These are phyloP conservation scores for Mallotus repandus DNA, from an alignment of 441 rosid genomes.

Conservation along the genomic window DNA sequence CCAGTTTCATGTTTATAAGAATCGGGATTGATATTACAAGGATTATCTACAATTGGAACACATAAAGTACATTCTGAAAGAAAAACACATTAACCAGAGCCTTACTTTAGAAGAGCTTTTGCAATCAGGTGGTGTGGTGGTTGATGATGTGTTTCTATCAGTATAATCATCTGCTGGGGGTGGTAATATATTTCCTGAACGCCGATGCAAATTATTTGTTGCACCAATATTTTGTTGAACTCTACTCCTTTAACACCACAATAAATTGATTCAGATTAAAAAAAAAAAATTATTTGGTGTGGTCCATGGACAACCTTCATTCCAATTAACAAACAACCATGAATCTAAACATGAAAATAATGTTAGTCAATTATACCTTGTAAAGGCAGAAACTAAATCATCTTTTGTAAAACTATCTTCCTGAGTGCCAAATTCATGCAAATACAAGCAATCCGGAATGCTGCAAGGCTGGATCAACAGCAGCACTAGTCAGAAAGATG, in stretches of 20 bases:
- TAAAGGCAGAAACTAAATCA: slow-evolving; percentile 71
- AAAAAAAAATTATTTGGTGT: neutral
- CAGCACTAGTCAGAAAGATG: slow-evolving; percentile 16
- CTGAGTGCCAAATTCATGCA: slow-evolving; percentile 83
- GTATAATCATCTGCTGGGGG: slow-evolving; percentile 51
- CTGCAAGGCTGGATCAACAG: slow-evolving; percentile 60
- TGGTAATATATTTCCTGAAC: slow-evolving; percentile 55
- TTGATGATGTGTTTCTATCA: slow-evolving; percentile 31
- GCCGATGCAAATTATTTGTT: slow-evolving; percentile 45
- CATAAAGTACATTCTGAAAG: neutral
- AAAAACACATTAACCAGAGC: neutral
- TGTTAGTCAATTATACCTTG: slow-evolving; percentile 43
- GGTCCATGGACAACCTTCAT: slow-evolving; percentile 3
- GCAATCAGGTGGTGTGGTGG: slow-evolving; percentile 36
- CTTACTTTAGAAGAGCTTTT: slow-evolving; percentile 48
- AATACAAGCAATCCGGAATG: slow-evolving; percentile 80
- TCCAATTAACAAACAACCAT: slow-evolving; percentile 1
- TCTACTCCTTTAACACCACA: slow-evolving; percentile 43
- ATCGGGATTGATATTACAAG: neutral
- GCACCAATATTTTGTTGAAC: slow-evolving; percentile 55
- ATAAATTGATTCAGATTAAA: neutral
- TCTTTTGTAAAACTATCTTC: slow-evolving; percentile 92
- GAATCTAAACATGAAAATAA: neutral
- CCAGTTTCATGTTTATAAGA: neutral
- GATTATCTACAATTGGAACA: neutral